phyloP scores from a whole-genome alignment of 331 rosid species.

The Rosa hybrid region DNA sequence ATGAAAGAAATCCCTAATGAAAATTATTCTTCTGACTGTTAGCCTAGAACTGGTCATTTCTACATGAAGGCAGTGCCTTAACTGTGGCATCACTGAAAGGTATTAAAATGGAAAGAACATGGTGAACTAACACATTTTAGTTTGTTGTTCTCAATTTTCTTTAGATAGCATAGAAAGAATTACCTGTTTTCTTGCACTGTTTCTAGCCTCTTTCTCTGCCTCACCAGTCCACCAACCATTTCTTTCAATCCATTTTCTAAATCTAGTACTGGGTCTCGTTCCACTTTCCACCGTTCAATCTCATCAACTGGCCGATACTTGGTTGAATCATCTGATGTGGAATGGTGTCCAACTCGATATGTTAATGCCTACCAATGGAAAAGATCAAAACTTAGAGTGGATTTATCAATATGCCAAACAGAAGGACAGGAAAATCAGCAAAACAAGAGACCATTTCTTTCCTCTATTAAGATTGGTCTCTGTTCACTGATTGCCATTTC shows the following conservation, averaged over 20 bases:
- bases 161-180: background rate
- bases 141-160: background rate
- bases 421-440: background rate
- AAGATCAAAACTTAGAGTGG: conserved; percentile 4
- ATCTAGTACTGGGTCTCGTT: conserved; percentile 75
- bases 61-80: background rate
- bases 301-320: conserved; percentile 73
- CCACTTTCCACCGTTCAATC: conserved; percentile 76
- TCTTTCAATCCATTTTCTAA: conserved; percentile 87
- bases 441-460: conserved; percentile 27
- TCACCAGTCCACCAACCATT: conserved; percentile 76
- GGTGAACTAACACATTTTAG: background rate
- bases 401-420: background rate
- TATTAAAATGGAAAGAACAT: background rate
- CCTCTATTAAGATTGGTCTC: conserved; percentile 87
- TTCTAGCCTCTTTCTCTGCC: conserved; percentile 64
- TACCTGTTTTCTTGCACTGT: conserved; percentile 63
- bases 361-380: conserved; percentile 66
- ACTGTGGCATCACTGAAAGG: background rate
- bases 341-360: conserved; percentile 91
- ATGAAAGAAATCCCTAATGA: background rate
- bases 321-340: conserved; percentile 96
- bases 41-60: background rate
- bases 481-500: conserved; percentile 73
- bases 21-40: background rate